These are phyloP conservation scores for Aspergillus nanangensis DNA, from an alignment of 495 filamentous ascomycete species.

Conservation along the genomic window DNA sequence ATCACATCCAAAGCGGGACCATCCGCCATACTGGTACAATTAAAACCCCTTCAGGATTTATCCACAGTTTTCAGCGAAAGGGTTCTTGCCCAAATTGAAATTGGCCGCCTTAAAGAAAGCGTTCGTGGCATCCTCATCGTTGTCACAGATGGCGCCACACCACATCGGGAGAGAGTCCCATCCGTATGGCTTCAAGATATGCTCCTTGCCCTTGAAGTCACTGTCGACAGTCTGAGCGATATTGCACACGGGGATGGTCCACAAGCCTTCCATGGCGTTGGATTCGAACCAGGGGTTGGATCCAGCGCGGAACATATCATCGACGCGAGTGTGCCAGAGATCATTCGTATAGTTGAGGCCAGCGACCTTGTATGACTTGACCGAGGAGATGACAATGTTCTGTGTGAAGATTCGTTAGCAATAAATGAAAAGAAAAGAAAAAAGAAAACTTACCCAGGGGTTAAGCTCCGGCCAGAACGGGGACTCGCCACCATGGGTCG, in stretches of 20 bases:
- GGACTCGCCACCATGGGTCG: neutral
- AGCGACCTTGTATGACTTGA: neutral
- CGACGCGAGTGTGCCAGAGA: neutral
- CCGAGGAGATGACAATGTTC: neutral
- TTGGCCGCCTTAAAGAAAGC: neutral
- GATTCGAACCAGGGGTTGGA: neutral
- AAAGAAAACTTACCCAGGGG: neutral
- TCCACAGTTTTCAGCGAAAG: neutral
- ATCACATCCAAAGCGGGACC: neutral
- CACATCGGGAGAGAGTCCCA: neutral
- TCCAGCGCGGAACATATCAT: neutral
- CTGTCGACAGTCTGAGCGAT: neutral
- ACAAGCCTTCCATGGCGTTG: neutral
- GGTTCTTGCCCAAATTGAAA: neutral
- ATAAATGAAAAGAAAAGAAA: neutral
- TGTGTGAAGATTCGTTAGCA: neutral
- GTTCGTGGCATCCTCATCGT: neutral
- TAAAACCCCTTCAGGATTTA: neutral
- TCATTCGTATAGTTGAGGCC: neutral
- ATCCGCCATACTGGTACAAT: neutral
- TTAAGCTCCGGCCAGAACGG: neutral
- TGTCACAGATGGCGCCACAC: neutral
- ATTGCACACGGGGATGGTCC: neutral
- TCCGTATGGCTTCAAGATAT: conserved; percentile 1
- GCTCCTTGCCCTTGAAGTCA: neutral